phyloP scores from a whole-genome alignment of 2,329 filamentous ascomycete genomes.

The Pyricularia grisea region DNA sequence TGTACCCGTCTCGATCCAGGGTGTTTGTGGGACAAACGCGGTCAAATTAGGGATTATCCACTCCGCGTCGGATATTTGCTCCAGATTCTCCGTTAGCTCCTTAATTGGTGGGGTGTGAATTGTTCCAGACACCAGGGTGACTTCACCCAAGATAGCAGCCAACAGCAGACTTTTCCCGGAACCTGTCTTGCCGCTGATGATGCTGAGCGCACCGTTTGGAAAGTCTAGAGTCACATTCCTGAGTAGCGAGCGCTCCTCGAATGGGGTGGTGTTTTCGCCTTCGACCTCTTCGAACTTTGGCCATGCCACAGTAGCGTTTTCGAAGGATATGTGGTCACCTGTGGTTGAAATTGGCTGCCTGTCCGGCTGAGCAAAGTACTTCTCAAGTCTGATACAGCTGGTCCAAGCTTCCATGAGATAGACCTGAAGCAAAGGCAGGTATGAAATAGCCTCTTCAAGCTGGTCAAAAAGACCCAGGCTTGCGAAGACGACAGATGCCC shows the following conservation, averaged over 20 bases:
- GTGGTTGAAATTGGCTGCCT: conserved; percentile 15
- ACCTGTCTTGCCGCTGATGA: conserved; percentile 28
- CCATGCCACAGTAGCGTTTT: conserved; percentile 23
- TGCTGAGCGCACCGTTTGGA: conserved; percentile 21
- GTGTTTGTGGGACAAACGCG: conserved; percentile 35
- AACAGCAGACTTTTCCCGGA: conserved; percentile 29
- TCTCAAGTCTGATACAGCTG: conserved; percentile 22
- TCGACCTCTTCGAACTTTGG: conserved; percentile 19
- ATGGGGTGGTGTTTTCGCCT: conserved; percentile 1
- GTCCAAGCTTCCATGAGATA: conserved; percentile 25
- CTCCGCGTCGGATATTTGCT: conserved; percentile 14
- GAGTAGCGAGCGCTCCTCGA: conserved; percentile 19
- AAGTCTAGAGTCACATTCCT: conserved; percentile 22
- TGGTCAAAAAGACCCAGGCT: conserved; percentile 25
- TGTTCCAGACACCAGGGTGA: conserved; percentile 23
- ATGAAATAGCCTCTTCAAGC: conserved; percentile 21
- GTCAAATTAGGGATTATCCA: conserved; percentile 28
- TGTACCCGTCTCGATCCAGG: conserved; percentile 37
- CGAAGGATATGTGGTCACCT: conserved; percentile 17
- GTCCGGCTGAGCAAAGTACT: conserved; percentile 22
- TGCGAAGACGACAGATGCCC: conserved; percentile 25
- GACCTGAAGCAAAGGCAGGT: conserved; percentile 22
- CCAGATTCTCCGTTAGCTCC: conserved; percentile 11
- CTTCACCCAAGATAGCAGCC: conserved; percentile 28
- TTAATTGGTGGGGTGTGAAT: conserved; percentile 18